phyloP scores from a whole-genome alignment of 176 grass and related monocot genomes.

The Lolium perenne region DNA sequence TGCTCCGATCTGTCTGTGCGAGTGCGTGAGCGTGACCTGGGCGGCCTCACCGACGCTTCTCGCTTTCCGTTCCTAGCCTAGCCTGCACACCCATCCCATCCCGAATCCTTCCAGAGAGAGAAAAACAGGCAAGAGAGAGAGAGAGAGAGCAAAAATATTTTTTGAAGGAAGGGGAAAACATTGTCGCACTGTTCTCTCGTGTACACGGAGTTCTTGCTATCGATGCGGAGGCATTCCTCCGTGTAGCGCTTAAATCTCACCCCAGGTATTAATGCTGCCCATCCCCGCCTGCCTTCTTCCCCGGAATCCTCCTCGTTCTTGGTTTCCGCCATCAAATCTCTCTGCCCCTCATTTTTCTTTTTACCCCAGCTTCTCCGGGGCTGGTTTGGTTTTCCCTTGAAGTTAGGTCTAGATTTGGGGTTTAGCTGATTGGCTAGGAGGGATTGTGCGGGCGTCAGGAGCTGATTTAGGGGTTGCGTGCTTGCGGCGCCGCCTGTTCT shows the following conservation, averaged over 20 bases:
- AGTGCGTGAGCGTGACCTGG: slow-evolving; percentile 32
- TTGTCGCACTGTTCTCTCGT: background rate
- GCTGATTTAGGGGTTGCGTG: slow-evolving; percentile 21
- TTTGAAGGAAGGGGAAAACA: background rate
- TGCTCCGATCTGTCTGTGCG: slow-evolving; percentile 26
- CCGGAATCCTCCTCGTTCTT: background rate
- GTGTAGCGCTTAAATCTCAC: slow-evolving; percentile 46
- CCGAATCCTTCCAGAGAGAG: background rate
- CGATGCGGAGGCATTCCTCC: slow-evolving; percentile 53
- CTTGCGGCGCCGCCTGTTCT: background rate
- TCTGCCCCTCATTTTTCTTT: background rate
- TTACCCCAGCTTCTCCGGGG: background rate
- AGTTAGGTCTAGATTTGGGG: slow-evolving; percentile 18
- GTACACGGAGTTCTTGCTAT: slow-evolving; percentile 46
- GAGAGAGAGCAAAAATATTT: background rate
- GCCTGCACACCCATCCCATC: slow-evolving; percentile 28
- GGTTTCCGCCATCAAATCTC: slow-evolving; percentile 11
- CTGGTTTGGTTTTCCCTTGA: background rate
- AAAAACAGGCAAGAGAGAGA: background rate
- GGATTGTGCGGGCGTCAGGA: background rate
- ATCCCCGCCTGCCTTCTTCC: background rate
- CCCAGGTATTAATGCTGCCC: slow-evolving; percentile 69
- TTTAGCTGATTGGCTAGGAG: slow-evolving; percentile 28
- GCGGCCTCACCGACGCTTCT: background rate
- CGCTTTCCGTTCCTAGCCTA: slow-evolving; percentile 28